Conservation (phyloP, 2,329 filamentous ascomycete species). For the Penicillium nordicum region DNA sequence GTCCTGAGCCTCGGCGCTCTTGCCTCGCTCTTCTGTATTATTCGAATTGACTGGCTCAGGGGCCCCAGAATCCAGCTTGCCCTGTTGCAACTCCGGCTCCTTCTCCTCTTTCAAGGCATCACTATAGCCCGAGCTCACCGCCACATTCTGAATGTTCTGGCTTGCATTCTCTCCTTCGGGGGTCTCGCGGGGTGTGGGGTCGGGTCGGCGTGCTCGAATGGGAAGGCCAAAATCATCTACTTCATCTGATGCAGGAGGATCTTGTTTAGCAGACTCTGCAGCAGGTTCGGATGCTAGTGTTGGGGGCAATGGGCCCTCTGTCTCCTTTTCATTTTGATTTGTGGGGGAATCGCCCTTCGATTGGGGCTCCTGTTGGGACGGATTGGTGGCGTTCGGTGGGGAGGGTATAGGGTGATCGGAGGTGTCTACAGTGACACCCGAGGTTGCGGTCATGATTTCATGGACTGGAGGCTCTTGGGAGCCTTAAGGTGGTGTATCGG, state of each 20-base stretch:
- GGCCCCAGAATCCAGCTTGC: neutral
- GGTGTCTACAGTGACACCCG: constrained; percentile 27
- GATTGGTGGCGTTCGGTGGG: constrained; percentile 10
- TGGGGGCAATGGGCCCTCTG: constrained; percentile 14
- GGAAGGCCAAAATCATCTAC: constrained; percentile 42
- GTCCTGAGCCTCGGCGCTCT: constrained; percentile 4
- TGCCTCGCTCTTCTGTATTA: constrained; percentile 2
- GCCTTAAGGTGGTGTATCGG: constrained; percentile 2
- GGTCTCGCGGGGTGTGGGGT: constrained; percentile 14
- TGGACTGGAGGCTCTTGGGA: constrained; percentile 10
- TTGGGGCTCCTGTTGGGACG: neutral
- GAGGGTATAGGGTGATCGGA: constrained; percentile 23
- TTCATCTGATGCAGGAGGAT: constrained; percentile 14
- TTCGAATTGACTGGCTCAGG: neutral
- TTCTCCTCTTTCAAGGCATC: neutral
- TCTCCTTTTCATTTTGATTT: constrained; percentile 11
- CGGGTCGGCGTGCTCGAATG: constrained; percentile 27
- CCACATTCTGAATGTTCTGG: constrained; percentile 20
- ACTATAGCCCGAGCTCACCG: neutral
- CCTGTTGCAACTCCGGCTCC: neutral
- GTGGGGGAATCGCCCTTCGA: constrained; percentile 7
- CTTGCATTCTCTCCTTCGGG: constrained; percentile 17
- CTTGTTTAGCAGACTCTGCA: neutral
- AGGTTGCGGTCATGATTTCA: constrained; percentile 33
- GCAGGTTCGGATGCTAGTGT: constrained; percentile 3